These are phyloP conservation scores for Phytophthora uliginosa DNA, from an alignment of 352 stramenopile species.

Conservation along the genomic window DNA sequence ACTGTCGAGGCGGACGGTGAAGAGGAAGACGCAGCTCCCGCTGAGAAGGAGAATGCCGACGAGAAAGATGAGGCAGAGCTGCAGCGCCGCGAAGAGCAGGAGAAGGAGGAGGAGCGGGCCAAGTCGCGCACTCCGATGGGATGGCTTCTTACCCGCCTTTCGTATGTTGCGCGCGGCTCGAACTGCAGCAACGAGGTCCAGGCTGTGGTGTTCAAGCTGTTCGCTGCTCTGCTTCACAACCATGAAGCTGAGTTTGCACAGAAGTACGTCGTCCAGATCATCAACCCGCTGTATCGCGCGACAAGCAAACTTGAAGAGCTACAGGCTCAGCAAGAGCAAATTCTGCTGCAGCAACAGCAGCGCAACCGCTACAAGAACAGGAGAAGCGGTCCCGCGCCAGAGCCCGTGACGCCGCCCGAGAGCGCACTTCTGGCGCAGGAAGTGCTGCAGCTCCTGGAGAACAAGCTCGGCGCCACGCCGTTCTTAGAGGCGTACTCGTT, in stretches of 20 bases:
- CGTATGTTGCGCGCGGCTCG: slow-evolving; percentile 74
- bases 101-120: slow-evolving; percentile 51
- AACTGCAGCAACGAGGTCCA: slow-evolving; percentile 66
- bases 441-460: slow-evolving; percentile 89
- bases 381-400: slow-evolving; percentile 24
- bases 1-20: slow-evolving; percentile 16
- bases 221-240: slow-evolving; percentile 78
- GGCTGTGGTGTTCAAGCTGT: slow-evolving; percentile 86
- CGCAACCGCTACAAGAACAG: slow-evolving; percentile 40
- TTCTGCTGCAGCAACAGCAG: slow-evolving; percentile 37
- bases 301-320: slow-evolving; percentile 67
- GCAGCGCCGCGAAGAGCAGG: slow-evolving; percentile 43
- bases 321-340: slow-evolving; percentile 44
- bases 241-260: slow-evolving; percentile 59
- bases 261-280: slow-evolving; percentile 80
- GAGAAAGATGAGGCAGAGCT: slow-evolving; percentile 36
- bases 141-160: slow-evolving; percentile 89
- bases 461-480: slow-evolving; percentile 70
- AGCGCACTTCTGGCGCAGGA: slow-evolving; percentile 81
- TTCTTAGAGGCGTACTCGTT: slow-evolving; percentile 90
- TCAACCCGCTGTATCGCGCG: slow-evolving; percentile 86
- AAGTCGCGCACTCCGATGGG: slow-evolving; percentile 76
- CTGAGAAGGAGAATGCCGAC: slow-evolving; percentile 25
- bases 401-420: slow-evolving; percentile 46
- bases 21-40: slow-evolving; percentile 15